These are phyloP conservation scores for Exophiala sp. DNA, from an alignment of 2,329 filamentous ascomycete species.

Conservation along the genomic window DNA sequence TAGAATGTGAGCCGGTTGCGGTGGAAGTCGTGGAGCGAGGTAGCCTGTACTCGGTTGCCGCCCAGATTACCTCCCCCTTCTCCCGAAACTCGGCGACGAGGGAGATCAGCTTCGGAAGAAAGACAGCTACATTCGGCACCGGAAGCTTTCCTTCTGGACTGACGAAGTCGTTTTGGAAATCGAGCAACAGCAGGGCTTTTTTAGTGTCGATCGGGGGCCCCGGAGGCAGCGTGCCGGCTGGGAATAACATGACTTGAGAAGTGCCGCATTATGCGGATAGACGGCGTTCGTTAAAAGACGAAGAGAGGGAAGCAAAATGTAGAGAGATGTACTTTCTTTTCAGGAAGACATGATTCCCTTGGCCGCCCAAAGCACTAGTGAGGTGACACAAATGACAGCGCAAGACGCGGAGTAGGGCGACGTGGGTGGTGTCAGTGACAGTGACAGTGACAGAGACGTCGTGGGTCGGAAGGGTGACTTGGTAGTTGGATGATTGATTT, in stretches of 20 bases:
- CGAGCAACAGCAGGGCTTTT: constrained; percentile 72
- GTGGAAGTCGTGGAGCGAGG: constrained; percentile 52
- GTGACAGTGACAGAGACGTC: constrained; percentile 41
- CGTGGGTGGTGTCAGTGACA: constrained; percentile 69
- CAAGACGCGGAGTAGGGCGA: constrained; percentile 47
- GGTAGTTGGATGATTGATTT: background rate
- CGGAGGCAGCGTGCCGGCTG: constrained; percentile 25
- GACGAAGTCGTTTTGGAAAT: constrained; percentile 87
- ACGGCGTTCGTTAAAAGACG: background rate
- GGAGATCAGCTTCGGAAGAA: constrained; percentile 59
- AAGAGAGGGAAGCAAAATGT: background rate
- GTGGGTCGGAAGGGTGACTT: background rate
- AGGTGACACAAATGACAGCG: constrained; percentile 1
- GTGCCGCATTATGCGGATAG: constrained; percentile 12
- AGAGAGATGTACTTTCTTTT: constrained; percentile 1
- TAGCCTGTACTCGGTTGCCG: constrained; percentile 67
- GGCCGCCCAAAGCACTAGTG: background rate
- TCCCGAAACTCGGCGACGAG: constrained; percentile 68
- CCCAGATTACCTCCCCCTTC: constrained; percentile 73
- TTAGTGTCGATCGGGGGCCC: constrained; percentile 50
- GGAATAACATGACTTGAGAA: constrained; percentile 24
- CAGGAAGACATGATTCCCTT: background rate
- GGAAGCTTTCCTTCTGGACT: constrained; percentile 61
- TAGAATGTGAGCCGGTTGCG: constrained; percentile 43
- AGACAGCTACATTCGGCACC: constrained; percentile 57